phyloP scores from a whole-genome alignment of 2,329 filamentous ascomycete species.

The Curvularia lunata region DNA sequence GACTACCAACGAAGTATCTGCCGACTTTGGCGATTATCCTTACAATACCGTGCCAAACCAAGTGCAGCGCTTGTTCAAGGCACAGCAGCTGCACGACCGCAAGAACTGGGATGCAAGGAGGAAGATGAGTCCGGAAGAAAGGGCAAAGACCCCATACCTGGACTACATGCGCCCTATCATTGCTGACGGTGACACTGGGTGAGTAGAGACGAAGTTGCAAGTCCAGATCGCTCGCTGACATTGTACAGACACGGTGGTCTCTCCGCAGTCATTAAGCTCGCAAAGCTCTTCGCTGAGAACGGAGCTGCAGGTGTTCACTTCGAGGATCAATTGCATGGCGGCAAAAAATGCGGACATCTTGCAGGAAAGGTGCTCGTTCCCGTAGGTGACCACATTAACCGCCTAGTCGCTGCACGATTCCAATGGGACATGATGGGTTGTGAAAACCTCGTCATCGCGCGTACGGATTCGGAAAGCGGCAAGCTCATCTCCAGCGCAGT shows the following conservation, averaged over 20 bases:
- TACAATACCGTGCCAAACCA: constrained; percentile 99
- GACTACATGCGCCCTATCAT: constrained; percentile 96
- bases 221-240: constrained; percentile 18
- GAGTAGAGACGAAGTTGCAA: constrained; percentile 3
- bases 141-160: constrained; percentile 77
- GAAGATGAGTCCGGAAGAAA: constrained; percentile 75
- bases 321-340: constrained; percentile 95
- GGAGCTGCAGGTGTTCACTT: constrained; percentile 96
- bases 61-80: constrained; percentile 94
- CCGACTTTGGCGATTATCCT: constrained; percentile 97
- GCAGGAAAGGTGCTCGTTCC: constrained; percentile 96
- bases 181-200: constrained; percentile 91
- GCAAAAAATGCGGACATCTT: constrained; percentile 97
- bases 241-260: constrained; percentile 81
- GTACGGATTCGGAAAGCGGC: constrained; percentile 94
- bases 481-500: constrained; percentile 88
- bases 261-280: constrained; percentile 91
- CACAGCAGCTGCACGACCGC: constrained; percentile 94
- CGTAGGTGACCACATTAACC: constrained; percentile 93
- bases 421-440: constrained; percentile 99
- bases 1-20: constrained; percentile 93
- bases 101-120: constrained; percentile 90
- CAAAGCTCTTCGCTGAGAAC: constrained; percentile 96
- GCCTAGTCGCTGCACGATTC: constrained; percentile 87
- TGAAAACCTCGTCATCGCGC: constrained; percentile 92